These are phyloP conservation scores for Eucalyptus rudis DNA, from an alignment of 345 rosid species.

Conservation along the genomic window DNA sequence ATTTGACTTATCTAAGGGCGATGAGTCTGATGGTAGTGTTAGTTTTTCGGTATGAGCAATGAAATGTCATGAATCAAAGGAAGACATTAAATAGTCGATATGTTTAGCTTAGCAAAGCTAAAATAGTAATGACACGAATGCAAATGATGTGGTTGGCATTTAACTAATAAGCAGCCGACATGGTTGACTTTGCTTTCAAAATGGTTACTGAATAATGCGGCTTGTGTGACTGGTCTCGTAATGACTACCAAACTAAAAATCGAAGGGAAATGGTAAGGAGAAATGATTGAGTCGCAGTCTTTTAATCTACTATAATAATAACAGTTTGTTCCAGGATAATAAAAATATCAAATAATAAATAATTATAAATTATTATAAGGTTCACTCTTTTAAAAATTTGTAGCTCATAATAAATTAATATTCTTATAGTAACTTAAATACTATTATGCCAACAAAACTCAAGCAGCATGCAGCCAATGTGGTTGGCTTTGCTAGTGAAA, in stretches of 20 bases:
- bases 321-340: rapidly evolving
- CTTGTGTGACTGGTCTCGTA: too few relatives aligned
- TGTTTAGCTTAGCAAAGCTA: too few relatives aligned
- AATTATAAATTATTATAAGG: rapidly evolving
- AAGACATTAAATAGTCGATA: background rate
- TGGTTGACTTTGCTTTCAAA: too few relatives aligned
- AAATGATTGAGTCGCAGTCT: rapidly evolving
- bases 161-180: too few relatives aligned
- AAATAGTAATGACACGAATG: too few relatives aligned
- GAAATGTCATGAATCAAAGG: background rate
- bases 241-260: too few relatives aligned
- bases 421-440: too few relatives aligned
- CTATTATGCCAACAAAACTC: too few relatives aligned
- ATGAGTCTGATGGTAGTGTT: rapidly evolving
- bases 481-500: background rate
- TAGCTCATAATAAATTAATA: rapidly evolving
- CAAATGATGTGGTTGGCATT: too few relatives aligned
- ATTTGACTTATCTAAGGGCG: background rate
- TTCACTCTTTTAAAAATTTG: too few relatives aligned
- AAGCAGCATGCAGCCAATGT: rapidly evolving
- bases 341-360: too few relatives aligned
- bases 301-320: rapidly evolving
- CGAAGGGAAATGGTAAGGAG: rapidly evolving
- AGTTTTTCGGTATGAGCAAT: rapidly evolving
- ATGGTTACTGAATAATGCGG: rapidly evolving